Percentiles rank a stretch among this genome's conserved stretches.
Evolutionary conservation across 192 early-diverging fungal genomes (phyloP).

Genomic region (Jimgerdemannia flammicorona): DNA sequence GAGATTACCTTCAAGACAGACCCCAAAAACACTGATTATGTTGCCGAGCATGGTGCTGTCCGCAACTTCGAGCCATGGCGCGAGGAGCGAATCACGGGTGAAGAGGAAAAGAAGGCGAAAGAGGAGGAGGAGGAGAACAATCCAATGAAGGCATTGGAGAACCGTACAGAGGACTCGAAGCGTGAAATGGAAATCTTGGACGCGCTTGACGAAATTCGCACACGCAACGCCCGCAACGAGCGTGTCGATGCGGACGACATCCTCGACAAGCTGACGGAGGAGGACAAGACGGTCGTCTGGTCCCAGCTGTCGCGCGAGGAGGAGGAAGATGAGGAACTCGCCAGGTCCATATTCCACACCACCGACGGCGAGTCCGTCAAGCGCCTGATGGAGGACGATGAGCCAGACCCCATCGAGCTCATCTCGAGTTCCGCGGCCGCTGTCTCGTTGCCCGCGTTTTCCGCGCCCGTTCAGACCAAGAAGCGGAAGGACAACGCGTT

Average conservation of each 20-base stretch:
- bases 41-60: constrained; percentile 87
- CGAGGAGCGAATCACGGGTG: constrained; percentile 58
- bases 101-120: constrained; percentile 51
- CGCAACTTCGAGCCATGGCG: constrained; percentile 97
- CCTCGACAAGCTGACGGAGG: constrained; percentile 44
- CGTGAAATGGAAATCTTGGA: constrained; percentile 98
- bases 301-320: constrained; percentile 33
- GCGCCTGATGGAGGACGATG: constrained; percentile 47
- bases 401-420: constrained; percentile 28
- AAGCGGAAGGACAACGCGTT: constrained; percentile 9
- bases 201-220: constrained; percentile 91
- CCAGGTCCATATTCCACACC: constrained; percentile 58
- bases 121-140: constrained; percentile 86
- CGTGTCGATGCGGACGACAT: constrained; percentile 66
- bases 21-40: constrained; percentile 91
- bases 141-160: constrained; percentile 94
- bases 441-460: constrained; percentile 15
- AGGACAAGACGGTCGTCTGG: constrained; percentile 31
- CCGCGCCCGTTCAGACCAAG: constrained; percentile 8
- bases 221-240: constrained; percentile 81
- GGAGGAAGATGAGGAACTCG: constrained; percentile 66
- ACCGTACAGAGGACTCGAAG: constrained; percentile 89
- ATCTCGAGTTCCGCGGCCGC: constrained; percentile 14
- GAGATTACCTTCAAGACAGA: constrained; percentile 99
- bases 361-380: constrained; percentile 64